Base-by-base conservation (phyloP, 106 monocot genomes). In the Allium sativum region DNA sequence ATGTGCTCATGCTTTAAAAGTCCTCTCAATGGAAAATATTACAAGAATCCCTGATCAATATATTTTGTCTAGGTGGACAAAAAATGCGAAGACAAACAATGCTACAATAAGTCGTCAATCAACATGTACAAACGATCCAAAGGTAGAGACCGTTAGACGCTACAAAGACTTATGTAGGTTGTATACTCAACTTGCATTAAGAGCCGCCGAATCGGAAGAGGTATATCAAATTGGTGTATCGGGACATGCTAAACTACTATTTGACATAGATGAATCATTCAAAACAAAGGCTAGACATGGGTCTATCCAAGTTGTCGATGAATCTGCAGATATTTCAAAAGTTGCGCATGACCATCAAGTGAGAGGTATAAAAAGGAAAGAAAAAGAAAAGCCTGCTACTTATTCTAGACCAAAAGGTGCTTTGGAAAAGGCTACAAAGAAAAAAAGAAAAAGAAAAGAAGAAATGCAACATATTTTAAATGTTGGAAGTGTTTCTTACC, bases 1-100 rank as follows among this genome's bases (percentile, higher is more conserved):
- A 18, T 67, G 67, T 42, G 53, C 67, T 16, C 67, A 67, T 67
- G 53, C 67, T 54, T 42, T 67, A 4, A 67, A 67, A 54, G 52
- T 67, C 19, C 67, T 67, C 21, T 52, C 40, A 54, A 53, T 54
- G 20, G 54, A 43, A 44, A 67, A 67, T 18, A 67, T 31, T 1
- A 31, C 1, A 31, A 31, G 31, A 31, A 31, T 31, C 31, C 31
- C 31, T 31, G 31, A 31, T 31, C 31, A 31, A 31, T 31, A 31
- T 31, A 31, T 31, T 1, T 31, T 31, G 3, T 3, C 2, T 31
- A 31, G 31, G 3, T 31, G 3, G 31, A 31, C 31, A 31, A 31
- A 31, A 31, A 31, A 31, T 31, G 31, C 45, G 14, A 67, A 53
- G 67, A 67, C 31, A 18, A 67, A 55, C 54, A 44, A 44, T 0